Evolutionary conservation across 805 yeast genomes (phyloP).

Genomic region (Saccharomycopsis capsularis): DNA sequence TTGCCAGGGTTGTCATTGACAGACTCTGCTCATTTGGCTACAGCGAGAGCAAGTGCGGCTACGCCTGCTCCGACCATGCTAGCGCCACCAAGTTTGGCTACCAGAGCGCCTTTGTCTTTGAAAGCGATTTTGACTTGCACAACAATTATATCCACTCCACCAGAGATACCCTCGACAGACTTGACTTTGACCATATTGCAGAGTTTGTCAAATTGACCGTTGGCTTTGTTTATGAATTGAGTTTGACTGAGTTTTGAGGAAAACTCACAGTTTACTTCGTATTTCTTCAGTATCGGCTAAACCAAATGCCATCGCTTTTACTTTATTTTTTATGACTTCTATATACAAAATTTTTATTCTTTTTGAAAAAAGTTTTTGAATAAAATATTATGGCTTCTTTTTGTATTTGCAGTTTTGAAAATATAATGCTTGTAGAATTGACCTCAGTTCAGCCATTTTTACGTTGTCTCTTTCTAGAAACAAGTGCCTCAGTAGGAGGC

Average conservation of each 20-base stretch:
- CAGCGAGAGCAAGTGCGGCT: slow-evolving; percentile 75
- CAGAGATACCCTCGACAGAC: slow-evolving; percentile 72
- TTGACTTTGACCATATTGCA: slow-evolving; percentile 70
- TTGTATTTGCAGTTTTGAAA: too few species aligned
- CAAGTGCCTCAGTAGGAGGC: too few species aligned
- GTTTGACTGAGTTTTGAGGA: slow-evolving; percentile 28
- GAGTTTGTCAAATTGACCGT: slow-evolving; percentile 76
- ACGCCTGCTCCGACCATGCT: slow-evolving; percentile 91
- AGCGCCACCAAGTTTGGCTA: slow-evolving; percentile 77
- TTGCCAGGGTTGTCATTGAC: slow-evolving; percentile 54
- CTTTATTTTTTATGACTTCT: too few species aligned
- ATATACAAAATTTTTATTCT: too few species aligned
- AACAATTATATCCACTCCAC: slow-evolving; percentile 70
- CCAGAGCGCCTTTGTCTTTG: slow-evolving; percentile 80
- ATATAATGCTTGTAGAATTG: too few species aligned
- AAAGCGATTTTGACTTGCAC: slow-evolving; percentile 57
- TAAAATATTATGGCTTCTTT: too few species aligned
- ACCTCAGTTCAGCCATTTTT: too few species aligned
- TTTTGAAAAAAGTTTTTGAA: slow-evolving; percentile 45
- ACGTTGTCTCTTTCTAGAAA: too few species aligned
- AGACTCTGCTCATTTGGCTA: slow-evolving; percentile 63
- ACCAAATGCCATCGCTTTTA: too few species aligned
- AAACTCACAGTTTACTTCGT: neutral
- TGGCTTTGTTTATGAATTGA: slow-evolving; percentile 69
- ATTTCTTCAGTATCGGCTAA: too few species aligned